Evolutionary conservation across 2,329 filamentous ascomycete genomes (phyloP).

Genomic region (Ophiosphaerella narmari): DNA sequence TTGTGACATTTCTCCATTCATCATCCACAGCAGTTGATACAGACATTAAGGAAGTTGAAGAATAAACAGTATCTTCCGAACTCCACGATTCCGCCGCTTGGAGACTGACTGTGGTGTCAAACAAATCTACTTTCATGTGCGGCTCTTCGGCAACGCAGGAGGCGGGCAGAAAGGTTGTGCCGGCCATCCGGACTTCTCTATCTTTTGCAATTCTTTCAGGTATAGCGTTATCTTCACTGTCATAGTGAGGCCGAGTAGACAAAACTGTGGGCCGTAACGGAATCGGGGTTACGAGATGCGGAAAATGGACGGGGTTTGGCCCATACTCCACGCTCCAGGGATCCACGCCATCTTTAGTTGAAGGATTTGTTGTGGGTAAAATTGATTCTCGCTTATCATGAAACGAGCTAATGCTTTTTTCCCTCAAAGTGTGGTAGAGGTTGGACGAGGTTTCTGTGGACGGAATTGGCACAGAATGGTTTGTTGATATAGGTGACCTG

Average conservation of each 20-base stretch:
- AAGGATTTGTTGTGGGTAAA: too few species aligned
- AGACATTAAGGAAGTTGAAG: neutral
- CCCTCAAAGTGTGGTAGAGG: too few species aligned
- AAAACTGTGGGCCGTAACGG: neutral
- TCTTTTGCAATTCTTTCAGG: neutral
- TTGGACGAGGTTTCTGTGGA: too few species aligned
- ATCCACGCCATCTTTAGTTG: neutral
- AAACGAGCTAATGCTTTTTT: too few species aligned
- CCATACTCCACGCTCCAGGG: neutral
- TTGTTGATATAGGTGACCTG: too few species aligned
- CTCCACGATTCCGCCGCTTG: neutral
- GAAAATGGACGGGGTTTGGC: neutral
- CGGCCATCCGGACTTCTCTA: neutral
- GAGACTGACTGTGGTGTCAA: neutral
- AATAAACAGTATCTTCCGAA: neutral
- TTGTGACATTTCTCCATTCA: neutral
- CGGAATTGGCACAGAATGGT: too few species aligned
- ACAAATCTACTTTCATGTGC: neutral
- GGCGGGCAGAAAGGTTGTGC: neutral
- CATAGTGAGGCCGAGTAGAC: neutral
- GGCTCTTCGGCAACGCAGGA: neutral
- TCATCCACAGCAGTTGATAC: neutral
- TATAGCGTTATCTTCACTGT: neutral
- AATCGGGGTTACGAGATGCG: neutral
- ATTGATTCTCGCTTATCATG: too few species aligned